Evolutionary conservation across 2,329 filamentous ascomycete genomes (phyloP).

Genomic region (Ophiostoma pallidulum): DNA sequence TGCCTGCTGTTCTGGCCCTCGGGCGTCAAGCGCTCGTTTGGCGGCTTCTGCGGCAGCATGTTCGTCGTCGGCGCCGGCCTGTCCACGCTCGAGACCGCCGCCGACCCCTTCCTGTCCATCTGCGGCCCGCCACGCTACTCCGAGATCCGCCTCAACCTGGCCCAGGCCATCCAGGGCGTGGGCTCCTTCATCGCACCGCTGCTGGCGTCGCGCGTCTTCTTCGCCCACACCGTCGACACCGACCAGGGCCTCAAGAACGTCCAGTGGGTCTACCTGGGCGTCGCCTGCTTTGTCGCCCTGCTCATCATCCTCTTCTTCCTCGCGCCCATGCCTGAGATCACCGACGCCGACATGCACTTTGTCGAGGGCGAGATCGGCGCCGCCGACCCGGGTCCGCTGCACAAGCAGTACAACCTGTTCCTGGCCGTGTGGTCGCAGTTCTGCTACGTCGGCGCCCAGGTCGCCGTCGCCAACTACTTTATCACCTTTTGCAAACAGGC

Average conservation of each 20-base stretch:
- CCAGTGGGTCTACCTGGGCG: slow-evolving; percentile 56
- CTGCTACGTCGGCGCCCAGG: slow-evolving; percentile 53
- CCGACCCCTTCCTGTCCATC: slow-evolving; percentile 43
- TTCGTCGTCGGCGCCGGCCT: slow-evolving; percentile 33
- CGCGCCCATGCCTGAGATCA: slow-evolving; percentile 41
- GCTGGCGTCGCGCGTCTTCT: slow-evolving; percentile 52
- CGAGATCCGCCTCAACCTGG: slow-evolving; percentile 49
- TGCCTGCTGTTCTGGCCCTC: slow-evolving; percentile 50
- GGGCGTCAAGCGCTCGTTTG: slow-evolving; percentile 44
- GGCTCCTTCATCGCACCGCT: slow-evolving; percentile 50
- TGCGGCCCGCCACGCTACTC: slow-evolving; percentile 51
- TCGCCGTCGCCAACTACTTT: slow-evolving; percentile 44
- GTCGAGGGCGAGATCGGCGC: slow-evolving; percentile 36
- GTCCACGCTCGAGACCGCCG: slow-evolving; percentile 48
- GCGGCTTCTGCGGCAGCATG: slow-evolving; percentile 50
- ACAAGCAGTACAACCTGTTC: slow-evolving; percentile 52
- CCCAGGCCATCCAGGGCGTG: slow-evolving; percentile 49
- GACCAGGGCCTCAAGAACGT: slow-evolving; percentile 45
- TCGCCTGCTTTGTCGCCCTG: slow-evolving; percentile 49
- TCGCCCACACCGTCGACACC: slow-evolving; percentile 41
- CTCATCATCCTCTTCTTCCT: slow-evolving; percentile 51
- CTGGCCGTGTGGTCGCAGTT: slow-evolving; percentile 52
- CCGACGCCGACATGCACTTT: slow-evolving; percentile 51
- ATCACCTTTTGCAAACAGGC: slow-evolving; percentile 37
- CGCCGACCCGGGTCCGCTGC: slow-evolving; percentile 39